phyloP scores from a whole-genome alignment of 768 basidiomycete genomes.

The Mycena vulgaris region DNA sequence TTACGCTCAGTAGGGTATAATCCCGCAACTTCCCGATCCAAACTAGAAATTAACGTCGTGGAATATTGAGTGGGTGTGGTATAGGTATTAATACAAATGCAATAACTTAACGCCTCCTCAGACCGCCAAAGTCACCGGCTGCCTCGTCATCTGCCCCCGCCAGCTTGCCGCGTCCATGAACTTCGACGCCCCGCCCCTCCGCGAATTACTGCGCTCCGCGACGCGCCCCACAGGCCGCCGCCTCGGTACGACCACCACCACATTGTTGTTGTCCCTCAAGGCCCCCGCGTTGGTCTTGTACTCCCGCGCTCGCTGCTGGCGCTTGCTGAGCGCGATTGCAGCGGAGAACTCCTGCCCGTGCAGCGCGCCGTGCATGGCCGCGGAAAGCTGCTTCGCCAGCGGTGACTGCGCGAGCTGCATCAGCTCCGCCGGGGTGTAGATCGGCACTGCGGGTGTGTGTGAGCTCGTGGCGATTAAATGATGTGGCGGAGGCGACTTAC shows the following conservation, averaged over 20 bases:
- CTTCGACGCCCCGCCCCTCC: background rate
- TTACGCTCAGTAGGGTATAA: too few relatives aligned
- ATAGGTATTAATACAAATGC: background rate
- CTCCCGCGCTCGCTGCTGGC: constrained; percentile 27
- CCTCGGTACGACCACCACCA: background rate
- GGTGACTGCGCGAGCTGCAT: constrained; percentile 27
- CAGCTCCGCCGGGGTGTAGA: constrained; percentile 25
- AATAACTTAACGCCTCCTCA: background rate
- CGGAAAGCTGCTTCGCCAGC: background rate
- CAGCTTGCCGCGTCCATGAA: background rate
- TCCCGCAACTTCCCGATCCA: too few relatives aligned
- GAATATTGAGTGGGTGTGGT: background rate
- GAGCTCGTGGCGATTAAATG: background rate
- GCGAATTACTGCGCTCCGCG: background rate
- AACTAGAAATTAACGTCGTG: background rate
- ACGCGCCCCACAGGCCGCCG: constrained; percentile 13
- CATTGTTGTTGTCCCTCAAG: background rate
- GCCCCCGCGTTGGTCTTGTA: background rate
- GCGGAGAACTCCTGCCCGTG: constrained; percentile 16
- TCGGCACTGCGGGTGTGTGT: constrained; percentile 2
- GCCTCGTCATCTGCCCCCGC: background rate
- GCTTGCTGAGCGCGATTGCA: background rate
- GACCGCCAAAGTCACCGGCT: background rate
- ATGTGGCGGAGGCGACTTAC: constrained; percentile 16
- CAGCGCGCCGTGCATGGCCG: constrained; percentile 5